phyloP scores from a whole-genome alignment of 306 rosid genomes.

The Dryas octopetala region DNA sequence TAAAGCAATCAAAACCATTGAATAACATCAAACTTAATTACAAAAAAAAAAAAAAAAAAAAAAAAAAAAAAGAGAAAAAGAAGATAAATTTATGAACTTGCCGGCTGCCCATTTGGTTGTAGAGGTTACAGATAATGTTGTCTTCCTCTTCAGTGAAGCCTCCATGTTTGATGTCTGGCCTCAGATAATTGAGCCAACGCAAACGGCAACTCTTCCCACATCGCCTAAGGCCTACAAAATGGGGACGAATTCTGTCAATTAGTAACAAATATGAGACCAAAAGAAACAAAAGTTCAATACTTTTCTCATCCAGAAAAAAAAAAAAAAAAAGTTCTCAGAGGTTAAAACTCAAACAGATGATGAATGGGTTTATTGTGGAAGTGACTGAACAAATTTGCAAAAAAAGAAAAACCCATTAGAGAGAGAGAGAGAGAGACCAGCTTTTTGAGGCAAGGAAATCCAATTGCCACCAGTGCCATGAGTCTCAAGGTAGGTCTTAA shows the following conservation, averaged over 20 bases:
- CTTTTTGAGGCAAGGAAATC: constrained; percentile 83
- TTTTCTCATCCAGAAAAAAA: neutral
- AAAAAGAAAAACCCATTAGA: neutral
- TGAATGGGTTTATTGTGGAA: no score
- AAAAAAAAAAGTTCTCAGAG: neutral
- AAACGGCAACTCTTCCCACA: constrained; percentile 94
- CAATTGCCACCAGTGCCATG: constrained; percentile 80
- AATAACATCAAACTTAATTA: neutral
- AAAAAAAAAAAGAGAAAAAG: neutral
- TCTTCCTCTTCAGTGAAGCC: constrained; percentile 84
- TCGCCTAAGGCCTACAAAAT: constrained; percentile 60
- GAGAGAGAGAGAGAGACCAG: constrained; percentile 49
- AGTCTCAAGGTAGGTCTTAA: constrained; percentile 53
- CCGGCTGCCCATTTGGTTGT: constrained; percentile 79
- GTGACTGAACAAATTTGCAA: neutral
- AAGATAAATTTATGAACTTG: constrained; percentile 16
- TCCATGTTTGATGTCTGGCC: constrained; percentile 90
- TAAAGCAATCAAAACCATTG: neutral
- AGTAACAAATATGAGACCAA: neutral
- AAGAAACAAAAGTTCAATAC: neutral
- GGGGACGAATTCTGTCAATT: neutral
- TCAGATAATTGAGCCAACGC: constrained; percentile 84
- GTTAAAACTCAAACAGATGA: neutral
- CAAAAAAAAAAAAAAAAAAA: neutral
- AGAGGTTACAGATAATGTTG: constrained; percentile 56